A percentile compares a stretch with the other conserved stretches of the same genome.
These are phyloP conservation scores for Tylopilus sp. DNA, from an alignment of 768 basidiomycete genomes.

Conservation along the genomic window DNA sequence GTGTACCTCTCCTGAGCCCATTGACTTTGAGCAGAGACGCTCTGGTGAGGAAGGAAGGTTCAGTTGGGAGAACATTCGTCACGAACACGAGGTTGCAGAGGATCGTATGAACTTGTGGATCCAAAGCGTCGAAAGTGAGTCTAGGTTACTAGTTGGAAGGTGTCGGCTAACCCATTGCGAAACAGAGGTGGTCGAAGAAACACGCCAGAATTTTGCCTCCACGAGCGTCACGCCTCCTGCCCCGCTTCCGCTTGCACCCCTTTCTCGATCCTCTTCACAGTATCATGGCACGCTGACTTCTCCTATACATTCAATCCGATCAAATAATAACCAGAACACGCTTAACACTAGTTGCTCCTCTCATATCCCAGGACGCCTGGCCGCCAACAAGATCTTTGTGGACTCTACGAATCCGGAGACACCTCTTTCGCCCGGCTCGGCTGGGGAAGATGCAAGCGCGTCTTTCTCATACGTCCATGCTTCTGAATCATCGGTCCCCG, in stretches of 20 bases:
- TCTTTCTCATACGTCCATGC: conserved; percentile 23
- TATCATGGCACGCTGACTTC: conserved; percentile 30
- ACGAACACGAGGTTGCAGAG: conserved; percentile 29
- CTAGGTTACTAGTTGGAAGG: not conserved
- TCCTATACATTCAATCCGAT: conserved; percentile 20
- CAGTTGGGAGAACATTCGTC: conserved; percentile 34
- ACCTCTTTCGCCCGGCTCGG: conserved; percentile 22
- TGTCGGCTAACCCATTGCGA: not conserved
- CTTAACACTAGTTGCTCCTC: conserved; percentile 25
- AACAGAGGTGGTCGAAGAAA: conserved; percentile 78
- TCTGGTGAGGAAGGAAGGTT: conserved; percentile 33
- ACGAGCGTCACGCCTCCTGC: conserved; percentile 47
- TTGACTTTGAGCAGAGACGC: conserved; percentile 32
- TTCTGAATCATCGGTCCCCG: conserved; percentile 20
- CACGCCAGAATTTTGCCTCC: conserved; percentile 69
- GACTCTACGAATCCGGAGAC: conserved; percentile 24
- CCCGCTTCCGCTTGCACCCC: conserved; percentile 59
- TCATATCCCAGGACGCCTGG: conserved; percentile 59
- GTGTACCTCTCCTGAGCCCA: conserved; percentile 29
- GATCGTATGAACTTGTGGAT: conserved; percentile 84
- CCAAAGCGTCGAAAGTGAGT: conserved; percentile 78
- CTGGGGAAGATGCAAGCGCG: conserved; percentile 13
- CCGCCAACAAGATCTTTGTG: conserved; percentile 69
- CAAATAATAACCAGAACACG: conserved; percentile 4
- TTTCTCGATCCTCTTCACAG: conserved; percentile 48